Base-by-base conservation (phyloP, 2,329 filamentous ascomycete species). In the Epichloe sp. region DNA sequence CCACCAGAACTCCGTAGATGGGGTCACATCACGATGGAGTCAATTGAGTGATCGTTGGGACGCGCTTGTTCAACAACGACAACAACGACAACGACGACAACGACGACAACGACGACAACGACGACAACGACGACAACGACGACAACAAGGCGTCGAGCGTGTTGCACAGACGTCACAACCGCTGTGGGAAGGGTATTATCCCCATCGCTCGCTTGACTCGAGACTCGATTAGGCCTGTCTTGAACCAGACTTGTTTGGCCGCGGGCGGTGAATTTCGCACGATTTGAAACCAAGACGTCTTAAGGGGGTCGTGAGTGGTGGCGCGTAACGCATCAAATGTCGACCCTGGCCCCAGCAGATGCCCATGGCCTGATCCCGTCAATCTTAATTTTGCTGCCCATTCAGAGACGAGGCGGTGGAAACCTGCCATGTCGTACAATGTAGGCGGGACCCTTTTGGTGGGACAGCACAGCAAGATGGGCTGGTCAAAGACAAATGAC, bases 321-420 rank as follows among this genome's bases (percentile, higher is more conserved):
- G 26, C 3, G 40, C 17, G 40, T 23, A 42, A 12, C 40, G 17
- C 17, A 42, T 17, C 38, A 41, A 41, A 19, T 19, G 7, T 41
- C 38, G 12, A 6, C 41, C 41, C 37, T 37, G 21, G 37, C 47
- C 40, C 47, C 21, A 41, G 34, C 31, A 44, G 40, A 49, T 26
- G 19, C 26, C 48, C 41, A 41, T 34, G 23, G 43, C 12, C 43
- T 34, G 7, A 17, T 36, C 10, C n/a, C 34, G 21, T 34, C 31
- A 19, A 34, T 36, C 38, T 42, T 43, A 31, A 23, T 35, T 35
- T 23, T 44, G 48, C 48, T 49, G 48, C 41, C 48, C 40, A 31
- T 38, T 44, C 40, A 38, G 44, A 57, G 50, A 54, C 49, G 52
- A 31, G 52, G 55, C 55, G 56, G 56, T 57, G 55, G 56, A 43